Evolutionary conservation across 257 asterid species (phyloP), one percentile per base, ranked within the genome.

Genomic region (Euphrasia confusa): DNA sequence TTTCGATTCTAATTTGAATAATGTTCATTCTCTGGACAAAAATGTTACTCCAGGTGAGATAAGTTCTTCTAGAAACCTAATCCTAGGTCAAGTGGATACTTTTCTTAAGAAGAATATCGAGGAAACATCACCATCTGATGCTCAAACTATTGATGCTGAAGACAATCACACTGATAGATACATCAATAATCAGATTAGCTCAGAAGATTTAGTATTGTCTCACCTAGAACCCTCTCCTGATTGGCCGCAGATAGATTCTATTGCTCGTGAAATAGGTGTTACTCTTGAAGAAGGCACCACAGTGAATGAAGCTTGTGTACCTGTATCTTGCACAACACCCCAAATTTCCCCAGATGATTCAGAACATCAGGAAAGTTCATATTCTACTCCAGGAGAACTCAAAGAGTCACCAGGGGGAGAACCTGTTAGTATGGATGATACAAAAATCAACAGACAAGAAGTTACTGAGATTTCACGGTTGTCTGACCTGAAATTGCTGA

Each of bases 211-310:
- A 17, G 57, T 37, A 54, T 58, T 60, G 0, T 67, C 61, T 18
- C 68, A 37, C 37, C 44, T 61, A 65, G 60, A 44, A 49, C 11
- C 47, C 44, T 67, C 79, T 69, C 63, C 62, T 52, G 74, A 69
- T 73, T 68, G 61, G 33, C 26, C 61, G 26, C 55, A 33, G 45
- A 62, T 27, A 44, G 76, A 48, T 64, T 47, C 54, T 54, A 77
- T 62, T 68, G 18, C 70, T 66, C 72, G 48, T 66, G 76, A 58
- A 40, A 61, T 62, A 67, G 67, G 66, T 68, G 63, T 58, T 58
- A 26, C 37, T 79, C 72, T 68, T 55, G 76, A 65, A 58, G 76
- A 74, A 60, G 83, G 62, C 40, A 32, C 50, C n/a, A 65, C 37
- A 71, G 17, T 56, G 18, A 49, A 69, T 69, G 65, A 63, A 69